Evolutionary conservation across 225 moss, liverwort and hornwort genomes (phyloP), one percentile per base, ranked within the genome.

Genomic region (Thuidium tamariscinum): DNA sequence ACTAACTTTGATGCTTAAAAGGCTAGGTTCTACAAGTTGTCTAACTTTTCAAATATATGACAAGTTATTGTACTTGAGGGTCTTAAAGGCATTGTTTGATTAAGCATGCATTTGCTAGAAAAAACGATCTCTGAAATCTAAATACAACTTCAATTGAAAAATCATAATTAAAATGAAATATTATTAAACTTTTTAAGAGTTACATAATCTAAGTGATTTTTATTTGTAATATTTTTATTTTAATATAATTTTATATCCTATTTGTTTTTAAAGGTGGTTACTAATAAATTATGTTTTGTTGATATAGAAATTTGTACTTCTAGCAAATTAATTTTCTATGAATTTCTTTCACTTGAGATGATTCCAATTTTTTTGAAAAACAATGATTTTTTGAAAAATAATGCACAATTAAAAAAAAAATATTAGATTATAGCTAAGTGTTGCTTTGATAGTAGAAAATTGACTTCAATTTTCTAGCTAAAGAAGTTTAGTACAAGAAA

Each of bases 1-100:
- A 72, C 11, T 72, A 46, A 0, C 0, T 46, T 72, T 30, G 18
- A 6, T 30, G 9, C 9, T 2, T 30, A 18, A 72, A 3, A 5
- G 1, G 3, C 16, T 44, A 16, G 10, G 0, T 46, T 4, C 6
- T 0, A 10, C 2, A 44, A 16, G 4, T 44, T 72, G 11, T 71
- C 7, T 30, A 46, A 72, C 0, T 10, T 46, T 1, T 30, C 30
- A 46, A 46, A 18, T 30, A 46, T 4, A 30, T 30, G 4, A 72
- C 0, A 0, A 46, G 17, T 29, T 72, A 11, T 17, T 6, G 3
- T 29, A 10, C 1, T 71, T 72, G 29, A 10, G 0, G 17, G 9
- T 18, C 3, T 17, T 18, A 4, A 30, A 1, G 25, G 4, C 11
- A 18, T 18, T 18, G 1, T 29, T 70, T 27, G 25, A 70, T 44